phyloP scores from a whole-genome alignment of 1,284 basidiomycete species.

The Takashimella tepidaria region DNA sequence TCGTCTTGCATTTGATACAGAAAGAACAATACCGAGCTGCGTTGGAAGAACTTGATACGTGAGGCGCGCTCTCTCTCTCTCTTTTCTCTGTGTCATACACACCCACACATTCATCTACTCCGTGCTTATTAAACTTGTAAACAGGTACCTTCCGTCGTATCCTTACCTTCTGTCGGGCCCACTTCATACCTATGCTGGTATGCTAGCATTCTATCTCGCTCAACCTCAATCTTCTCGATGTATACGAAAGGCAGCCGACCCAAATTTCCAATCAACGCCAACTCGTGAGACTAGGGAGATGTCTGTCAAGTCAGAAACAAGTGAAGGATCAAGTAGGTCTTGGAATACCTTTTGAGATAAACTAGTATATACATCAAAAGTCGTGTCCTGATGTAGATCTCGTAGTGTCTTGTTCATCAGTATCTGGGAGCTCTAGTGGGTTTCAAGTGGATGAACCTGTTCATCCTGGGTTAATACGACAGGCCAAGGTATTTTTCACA shows the following conservation, averaged over 20 bases:
- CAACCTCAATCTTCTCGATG: slow-evolving; percentile 32
- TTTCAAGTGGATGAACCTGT: neutral
- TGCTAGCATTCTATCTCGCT: slow-evolving; percentile 57
- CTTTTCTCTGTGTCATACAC: no score
- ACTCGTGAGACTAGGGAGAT: neutral
- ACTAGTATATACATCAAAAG: no score
- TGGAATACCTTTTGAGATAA: no score
- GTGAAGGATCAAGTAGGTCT: neutral
- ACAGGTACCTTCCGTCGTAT: slow-evolving; percentile 73
- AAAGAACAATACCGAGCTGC: slow-evolving; percentile 60
- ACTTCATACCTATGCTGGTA: slow-evolving; percentile 74
- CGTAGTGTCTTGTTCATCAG: no score
- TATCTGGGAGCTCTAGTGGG: no score
- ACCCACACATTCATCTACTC: no score
- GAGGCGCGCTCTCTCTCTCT: no score
- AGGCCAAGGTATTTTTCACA: slow-evolving; percentile 26
- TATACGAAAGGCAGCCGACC: neutral
- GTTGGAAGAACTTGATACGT: slow-evolving; percentile 79
- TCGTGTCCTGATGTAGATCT: no score
- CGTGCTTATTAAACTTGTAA: slow-evolving; percentile 10
- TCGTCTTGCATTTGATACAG: slow-evolving; percentile 63
- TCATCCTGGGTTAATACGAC: slow-evolving; percentile 9
- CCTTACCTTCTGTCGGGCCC: slow-evolving; percentile 75
- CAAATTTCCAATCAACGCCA: neutral
- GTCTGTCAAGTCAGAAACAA: neutral